phyloP scores from a whole-genome alignment of 129 eudicot genomes.

The Chrysanthemum lavandulifolium region DNA sequence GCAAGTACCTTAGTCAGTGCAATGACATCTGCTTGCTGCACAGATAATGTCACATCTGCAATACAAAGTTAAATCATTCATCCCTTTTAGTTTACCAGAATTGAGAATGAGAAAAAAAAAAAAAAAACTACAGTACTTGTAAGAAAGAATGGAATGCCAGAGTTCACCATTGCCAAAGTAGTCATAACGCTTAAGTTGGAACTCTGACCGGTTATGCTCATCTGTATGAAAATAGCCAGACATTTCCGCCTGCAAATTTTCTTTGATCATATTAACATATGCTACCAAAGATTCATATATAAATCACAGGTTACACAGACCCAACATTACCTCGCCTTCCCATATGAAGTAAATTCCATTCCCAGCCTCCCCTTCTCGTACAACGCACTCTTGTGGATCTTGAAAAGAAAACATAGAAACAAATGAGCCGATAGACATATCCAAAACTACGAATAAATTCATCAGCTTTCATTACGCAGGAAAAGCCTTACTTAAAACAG shows the following conservation, averaged over 20 bases:
- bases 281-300: constrained; percentile 16
- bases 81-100: not conserved
- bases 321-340: constrained; percentile 77
- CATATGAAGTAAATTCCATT: constrained; percentile 79
- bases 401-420: constrained; percentile 22
- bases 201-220: constrained; percentile 66
- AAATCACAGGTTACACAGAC: constrained; percentile 6
- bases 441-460: too few relatives aligned
- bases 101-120: not conserved
- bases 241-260: constrained; percentile 66
- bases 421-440: not conserved
- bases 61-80: constrained; percentile 21
- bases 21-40: constrained; percentile 69
- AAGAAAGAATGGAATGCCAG: constrained; percentile 15
- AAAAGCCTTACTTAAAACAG: not conserved
- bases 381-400: constrained; percentile 66
- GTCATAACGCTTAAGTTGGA: constrained; percentile 67
- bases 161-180: constrained; percentile 86
- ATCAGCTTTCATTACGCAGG: not conserved
- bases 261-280: constrained; percentile 5
- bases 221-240: constrained; percentile 54
- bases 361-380: constrained; percentile 76
- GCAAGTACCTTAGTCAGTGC: constrained; percentile 75
- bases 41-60: constrained; percentile 57
- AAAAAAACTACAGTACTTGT: not conserved